Conservation (phyloP, 2,329 filamentous ascomycete species). For the Bipolaris zeicola region DNA sequence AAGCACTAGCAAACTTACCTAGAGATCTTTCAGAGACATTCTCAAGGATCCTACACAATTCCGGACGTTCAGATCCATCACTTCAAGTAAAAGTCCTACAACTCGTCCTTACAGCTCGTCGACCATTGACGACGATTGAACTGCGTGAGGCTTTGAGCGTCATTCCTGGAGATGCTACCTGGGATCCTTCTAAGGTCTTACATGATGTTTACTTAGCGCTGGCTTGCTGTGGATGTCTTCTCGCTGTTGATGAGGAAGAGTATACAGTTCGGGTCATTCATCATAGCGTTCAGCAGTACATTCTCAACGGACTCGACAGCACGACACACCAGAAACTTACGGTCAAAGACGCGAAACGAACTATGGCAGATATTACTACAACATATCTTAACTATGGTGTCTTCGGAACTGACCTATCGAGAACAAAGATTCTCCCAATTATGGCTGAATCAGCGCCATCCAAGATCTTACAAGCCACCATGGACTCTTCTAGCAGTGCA, state of each 20-base stretch:
- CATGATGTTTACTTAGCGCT: constrained; percentile 25
- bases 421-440: neutral
- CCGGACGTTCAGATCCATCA: constrained; percentile 6
- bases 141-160: constrained; percentile 51
- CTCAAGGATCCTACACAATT: constrained; percentile 6
- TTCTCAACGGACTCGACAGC: constrained; percentile 10
- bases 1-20: constrained; percentile 27
- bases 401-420: constrained; percentile 25
- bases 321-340: neutral
- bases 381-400: constrained; percentile 32
- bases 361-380: constrained; percentile 22
- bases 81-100: constrained; percentile 37
- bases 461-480: constrained; percentile 12
- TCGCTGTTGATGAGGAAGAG: constrained; percentile 34
- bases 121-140: constrained; percentile 43
- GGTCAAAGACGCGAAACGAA: constrained; percentile 10
- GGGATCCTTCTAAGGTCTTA: constrained; percentile 20
- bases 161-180: constrained; percentile 32
- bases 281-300: constrained; percentile 27
- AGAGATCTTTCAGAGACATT: constrained; percentile 23
- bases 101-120: constrained; percentile 37
- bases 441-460: constrained; percentile 13
- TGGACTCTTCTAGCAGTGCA: constrained; percentile 8
- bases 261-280: constrained; percentile 26
- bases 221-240: constrained; percentile 31